phyloP scores from a whole-genome alignment of 78 protist genomes.

The Planoprotostelium fungivorum region DNA sequence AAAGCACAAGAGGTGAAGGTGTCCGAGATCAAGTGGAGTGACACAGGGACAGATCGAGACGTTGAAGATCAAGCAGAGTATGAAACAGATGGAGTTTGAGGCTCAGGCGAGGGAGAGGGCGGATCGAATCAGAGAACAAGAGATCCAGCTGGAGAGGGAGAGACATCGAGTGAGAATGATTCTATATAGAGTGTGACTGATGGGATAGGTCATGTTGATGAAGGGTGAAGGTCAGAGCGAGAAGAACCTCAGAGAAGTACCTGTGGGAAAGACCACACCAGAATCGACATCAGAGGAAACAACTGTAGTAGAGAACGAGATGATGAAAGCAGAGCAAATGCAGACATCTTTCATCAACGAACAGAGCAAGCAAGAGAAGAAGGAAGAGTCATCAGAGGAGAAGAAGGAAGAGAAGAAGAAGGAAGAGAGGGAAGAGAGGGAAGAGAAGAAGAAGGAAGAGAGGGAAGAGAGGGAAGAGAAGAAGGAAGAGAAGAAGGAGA shows the following conservation, averaged over 20 bases:
- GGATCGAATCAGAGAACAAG: neutral
- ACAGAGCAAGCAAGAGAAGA: neutral
- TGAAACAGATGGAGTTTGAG: neutral
- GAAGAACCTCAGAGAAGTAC: too few species aligned
- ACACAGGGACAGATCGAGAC: neutral
- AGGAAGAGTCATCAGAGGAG: neutral
- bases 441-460: neutral
- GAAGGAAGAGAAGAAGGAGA: neutral
- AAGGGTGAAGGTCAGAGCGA: too few species aligned
- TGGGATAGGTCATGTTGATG: too few species aligned
- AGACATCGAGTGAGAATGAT: neutral
- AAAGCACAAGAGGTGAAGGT: too few species aligned
- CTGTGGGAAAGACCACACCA: too few species aligned
- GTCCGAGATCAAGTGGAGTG: too few species aligned
- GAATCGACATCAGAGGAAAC: too few species aligned
- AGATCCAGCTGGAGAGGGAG: neutral
- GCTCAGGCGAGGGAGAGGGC: neutral
- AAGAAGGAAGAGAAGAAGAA: conserved; percentile 3
- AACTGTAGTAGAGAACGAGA: neutral
- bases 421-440: neutral
- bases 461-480: neutral
- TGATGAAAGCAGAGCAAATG: neutral
- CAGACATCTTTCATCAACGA: too few species aligned
- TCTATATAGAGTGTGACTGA: too few species aligned
- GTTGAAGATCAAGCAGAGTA: neutral